These are phyloP conservation scores for Cladosporium colombiae DNA, from an alignment of 2,329 filamentous ascomycete genomes.

Conservation along the genomic window DNA sequence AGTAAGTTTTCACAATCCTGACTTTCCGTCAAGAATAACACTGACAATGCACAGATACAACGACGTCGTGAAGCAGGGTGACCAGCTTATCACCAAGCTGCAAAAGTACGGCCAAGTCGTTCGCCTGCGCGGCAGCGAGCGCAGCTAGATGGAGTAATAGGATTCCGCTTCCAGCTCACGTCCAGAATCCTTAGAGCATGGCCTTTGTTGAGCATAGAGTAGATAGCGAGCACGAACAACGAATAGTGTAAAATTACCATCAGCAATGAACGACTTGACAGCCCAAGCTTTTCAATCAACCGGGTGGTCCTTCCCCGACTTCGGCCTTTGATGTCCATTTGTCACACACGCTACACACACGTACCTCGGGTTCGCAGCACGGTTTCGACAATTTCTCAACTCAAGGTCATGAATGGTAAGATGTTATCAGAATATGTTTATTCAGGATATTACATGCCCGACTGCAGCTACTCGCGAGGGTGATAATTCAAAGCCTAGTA, in stretches of 20 bases:
- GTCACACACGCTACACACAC: no score
- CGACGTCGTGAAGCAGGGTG: constrained; percentile 95
- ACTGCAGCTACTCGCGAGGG: not conserved
- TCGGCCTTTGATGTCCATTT: no score
- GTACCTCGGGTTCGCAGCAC: no score
- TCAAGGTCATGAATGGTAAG: not conserved
- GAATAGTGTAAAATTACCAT: constrained; percentile 3
- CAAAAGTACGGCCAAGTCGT: constrained; percentile 99
- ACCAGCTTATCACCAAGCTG: constrained; percentile 96
- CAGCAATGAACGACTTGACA: not conserved
- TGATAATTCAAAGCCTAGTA: not conserved
- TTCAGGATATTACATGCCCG: not conserved
- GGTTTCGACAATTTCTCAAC: not conserved
- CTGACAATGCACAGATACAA: constrained; percentile 61
- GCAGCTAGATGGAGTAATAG: constrained; percentile 58
- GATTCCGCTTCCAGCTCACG: no score
- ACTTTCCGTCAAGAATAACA: not conserved
- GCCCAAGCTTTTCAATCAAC: no score
- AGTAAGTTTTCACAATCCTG: constrained; percentile 47
- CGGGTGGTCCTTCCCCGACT: no score
- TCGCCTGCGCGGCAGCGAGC: constrained; percentile 88
- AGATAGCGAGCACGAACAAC: constrained; percentile 8
- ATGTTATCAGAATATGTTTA: not conserved
- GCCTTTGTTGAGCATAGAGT: constrained; percentile 1
- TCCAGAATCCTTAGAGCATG: not conserved